Conservation (phyloP, 1,284 basidiomycete species). For the Microbotryum violaceum region DNA sequence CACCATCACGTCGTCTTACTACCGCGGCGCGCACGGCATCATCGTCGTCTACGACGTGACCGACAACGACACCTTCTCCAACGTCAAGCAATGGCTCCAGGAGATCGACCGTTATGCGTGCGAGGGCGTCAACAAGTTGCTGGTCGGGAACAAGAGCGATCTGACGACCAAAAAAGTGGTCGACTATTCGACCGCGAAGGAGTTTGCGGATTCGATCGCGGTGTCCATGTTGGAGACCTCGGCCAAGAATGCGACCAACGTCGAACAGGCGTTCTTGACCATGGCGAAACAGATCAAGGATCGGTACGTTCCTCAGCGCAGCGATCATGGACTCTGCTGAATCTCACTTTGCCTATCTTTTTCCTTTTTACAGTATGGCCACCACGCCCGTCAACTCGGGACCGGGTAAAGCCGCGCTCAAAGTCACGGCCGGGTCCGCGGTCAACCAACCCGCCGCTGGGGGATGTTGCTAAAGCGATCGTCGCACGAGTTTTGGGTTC, state of each 20-base stretch:
- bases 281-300: conserved; percentile 90
- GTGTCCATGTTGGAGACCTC: conserved; percentile 45
- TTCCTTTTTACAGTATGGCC: conserved; percentile 45
- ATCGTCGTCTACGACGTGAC: conserved; percentile 99
- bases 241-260: conserved; percentile 46
- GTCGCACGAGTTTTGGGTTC: neutral
- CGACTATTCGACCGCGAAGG: conserved; percentile 94
- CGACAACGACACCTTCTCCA: conserved; percentile 89
- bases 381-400: conserved; percentile 45
- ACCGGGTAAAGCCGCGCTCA: conserved; percentile 47
- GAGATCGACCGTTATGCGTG: conserved; percentile 99
- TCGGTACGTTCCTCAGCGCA: conserved; percentile 42
- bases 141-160: conserved; percentile 98
- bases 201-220: conserved; percentile 39
- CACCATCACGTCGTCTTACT: conserved; percentile 85
- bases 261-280: conserved; percentile 47
- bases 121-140: conserved; percentile 95
- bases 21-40: conserved; percentile 92
- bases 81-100: conserved; percentile 99
- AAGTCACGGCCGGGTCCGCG: conserved; percentile 45
- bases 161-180: conserved; percentile 98
- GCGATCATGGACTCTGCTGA: no score
- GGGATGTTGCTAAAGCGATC: conserved; percentile 59
- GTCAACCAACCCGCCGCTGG: conserved; percentile 66
- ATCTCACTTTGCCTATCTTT: no score